Conservation (phyloP, 1,139 yeast species). For the Geotrichum cucujoidarum region DNA sequence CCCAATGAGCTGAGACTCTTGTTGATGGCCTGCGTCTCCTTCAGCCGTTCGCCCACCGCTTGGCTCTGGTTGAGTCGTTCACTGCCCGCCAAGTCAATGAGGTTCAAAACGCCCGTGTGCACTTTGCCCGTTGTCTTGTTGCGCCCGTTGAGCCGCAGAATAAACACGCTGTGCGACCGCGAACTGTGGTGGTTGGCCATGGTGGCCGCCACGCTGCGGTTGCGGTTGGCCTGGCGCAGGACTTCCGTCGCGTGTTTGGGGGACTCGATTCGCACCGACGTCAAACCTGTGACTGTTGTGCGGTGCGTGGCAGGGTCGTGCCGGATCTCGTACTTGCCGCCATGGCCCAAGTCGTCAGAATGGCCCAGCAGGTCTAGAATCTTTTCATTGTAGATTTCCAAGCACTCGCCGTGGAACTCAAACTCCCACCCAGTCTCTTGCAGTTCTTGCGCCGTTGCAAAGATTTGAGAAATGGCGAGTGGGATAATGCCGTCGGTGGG, state of each 20-base stretch:
- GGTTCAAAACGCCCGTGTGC: slow-evolving; percentile 59
- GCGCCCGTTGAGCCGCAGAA: slow-evolving; percentile 54
- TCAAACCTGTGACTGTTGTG: slow-evolving; percentile 60
- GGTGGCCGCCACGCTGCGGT: slow-evolving; percentile 72
- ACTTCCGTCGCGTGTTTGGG: slow-evolving; percentile 49
- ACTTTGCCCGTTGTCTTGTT: slow-evolving; percentile 48
- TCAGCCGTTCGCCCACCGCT: slow-evolving; percentile 71
- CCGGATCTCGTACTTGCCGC: slow-evolving; percentile 59
- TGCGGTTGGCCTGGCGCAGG: slow-evolving; percentile 51
- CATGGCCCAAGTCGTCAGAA: slow-evolving; percentile 28
- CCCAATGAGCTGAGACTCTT: slow-evolving; percentile 84
- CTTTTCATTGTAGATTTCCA: slow-evolving; percentile 85
- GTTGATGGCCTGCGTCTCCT: slow-evolving; percentile 86
- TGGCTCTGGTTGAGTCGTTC: slow-evolving; percentile 65
- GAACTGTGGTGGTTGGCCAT: slow-evolving; percentile 74
- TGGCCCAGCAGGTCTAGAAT: slow-evolving; percentile 60
- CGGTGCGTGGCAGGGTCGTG: slow-evolving; percentile 54
- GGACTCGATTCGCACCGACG: slow-evolving; percentile 45
- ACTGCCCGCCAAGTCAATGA: slow-evolving; percentile 84
- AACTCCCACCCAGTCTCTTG: slow-evolving; percentile 61
- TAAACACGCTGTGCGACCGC: slow-evolving; percentile 68
- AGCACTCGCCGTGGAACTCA: slow-evolving; percentile 64
- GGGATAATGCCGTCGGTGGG: slow-evolving; percentile 76
- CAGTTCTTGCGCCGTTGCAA: slow-evolving; percentile 50
- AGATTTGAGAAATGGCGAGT: slow-evolving; percentile 66